Evolutionary conservation across 1,139 yeast genomes (phyloP).

Genomic region (Blastobotrys illinoisensis): DNA sequence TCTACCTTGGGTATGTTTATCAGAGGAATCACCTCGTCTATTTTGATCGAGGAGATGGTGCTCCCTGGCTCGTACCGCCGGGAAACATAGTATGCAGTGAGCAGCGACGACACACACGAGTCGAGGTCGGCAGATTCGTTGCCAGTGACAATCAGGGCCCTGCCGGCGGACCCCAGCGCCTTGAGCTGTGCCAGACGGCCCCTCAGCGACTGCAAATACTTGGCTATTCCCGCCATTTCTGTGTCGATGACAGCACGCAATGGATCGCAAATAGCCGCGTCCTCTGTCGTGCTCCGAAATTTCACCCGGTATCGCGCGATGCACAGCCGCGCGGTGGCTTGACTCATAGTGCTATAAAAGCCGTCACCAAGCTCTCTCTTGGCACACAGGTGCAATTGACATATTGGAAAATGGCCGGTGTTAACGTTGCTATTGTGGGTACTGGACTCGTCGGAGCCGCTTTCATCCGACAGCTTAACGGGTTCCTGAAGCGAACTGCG

Average conservation of each 20-base stretch:
- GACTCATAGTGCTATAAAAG: neutral
- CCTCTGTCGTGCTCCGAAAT: neutral
- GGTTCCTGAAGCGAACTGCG: slow-evolving; percentile 38
- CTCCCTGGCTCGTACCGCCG: slow-evolving; percentile 13
- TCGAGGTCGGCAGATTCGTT: slow-evolving; percentile 86
- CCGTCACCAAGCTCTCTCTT: neutral
- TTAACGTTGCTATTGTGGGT: slow-evolving; percentile 78
- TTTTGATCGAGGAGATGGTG: slow-evolving; percentile 8
- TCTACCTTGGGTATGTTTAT: slow-evolving; percentile 68
- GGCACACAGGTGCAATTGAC: neutral
- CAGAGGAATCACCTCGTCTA: slow-evolving; percentile 48
- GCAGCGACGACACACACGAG: slow-evolving; percentile 70
- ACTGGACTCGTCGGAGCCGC: slow-evolving; percentile 96
- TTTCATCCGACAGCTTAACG: slow-evolving; percentile 64
- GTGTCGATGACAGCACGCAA: slow-evolving; percentile 1
- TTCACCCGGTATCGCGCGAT: neutral
- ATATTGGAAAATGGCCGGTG: slow-evolving; percentile 28
- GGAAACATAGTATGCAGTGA: slow-evolving; percentile 56
- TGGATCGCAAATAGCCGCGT: neutral
- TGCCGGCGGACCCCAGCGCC: slow-evolving; percentile 6
- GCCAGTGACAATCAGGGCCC: slow-evolving; percentile 56
- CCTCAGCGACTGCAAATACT: neutral
- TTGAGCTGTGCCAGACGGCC: neutral
- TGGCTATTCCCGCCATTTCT: neutral
- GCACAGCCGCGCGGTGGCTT: neutral